These are phyloP conservation scores for Kwoniella sp. DNA, from an alignment of 768 basidiomycete species.

Conservation along the genomic window DNA sequence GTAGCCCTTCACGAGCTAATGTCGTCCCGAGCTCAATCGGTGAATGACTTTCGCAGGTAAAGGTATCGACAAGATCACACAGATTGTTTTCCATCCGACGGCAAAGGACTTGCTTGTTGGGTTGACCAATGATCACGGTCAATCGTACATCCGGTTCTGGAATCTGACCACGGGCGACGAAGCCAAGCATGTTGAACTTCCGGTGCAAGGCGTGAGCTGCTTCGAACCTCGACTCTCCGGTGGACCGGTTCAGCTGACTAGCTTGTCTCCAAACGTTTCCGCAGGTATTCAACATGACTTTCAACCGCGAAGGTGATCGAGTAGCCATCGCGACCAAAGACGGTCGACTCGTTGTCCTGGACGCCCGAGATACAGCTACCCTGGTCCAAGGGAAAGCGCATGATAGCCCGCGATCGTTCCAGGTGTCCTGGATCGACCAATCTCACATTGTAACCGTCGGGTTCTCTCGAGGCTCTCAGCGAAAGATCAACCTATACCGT, in stretches of 20 bases:
- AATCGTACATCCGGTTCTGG: conserved; percentile 46
- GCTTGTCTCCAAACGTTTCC: conserved; percentile 3
- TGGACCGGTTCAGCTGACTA: background rate
- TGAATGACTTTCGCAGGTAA: conserved; percentile 24
- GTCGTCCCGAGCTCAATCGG: background rate
- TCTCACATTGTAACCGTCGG: conserved; percentile 53
- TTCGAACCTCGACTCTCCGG: background rate
- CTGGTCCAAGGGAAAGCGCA: conserved; percentile 41
- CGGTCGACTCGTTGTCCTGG: conserved; percentile 50
- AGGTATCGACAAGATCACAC: conserved; percentile 51
- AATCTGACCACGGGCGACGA: conserved; percentile 39
- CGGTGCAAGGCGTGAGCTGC: conserved; percentile 39
- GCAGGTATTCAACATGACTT: conserved; percentile 48
- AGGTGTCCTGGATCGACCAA: conserved; percentile 52
- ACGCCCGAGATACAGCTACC: conserved; percentile 47
- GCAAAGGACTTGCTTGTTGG: conserved; percentile 51
- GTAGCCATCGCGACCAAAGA: conserved; percentile 56
- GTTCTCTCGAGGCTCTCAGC: conserved; percentile 53
- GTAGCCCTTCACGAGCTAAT: conserved; percentile 1
- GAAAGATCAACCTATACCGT: conserved; percentile 54
- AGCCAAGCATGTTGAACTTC: conserved; percentile 24
- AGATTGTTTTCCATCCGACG: conserved; percentile 53
- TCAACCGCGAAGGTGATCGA: conserved; percentile 43
- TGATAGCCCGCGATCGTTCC: conserved; percentile 55
- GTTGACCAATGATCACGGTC: conserved; percentile 53